Base-by-base conservation (phyloP, 805 yeast genomes). In the Candida odintsovae region DNA sequence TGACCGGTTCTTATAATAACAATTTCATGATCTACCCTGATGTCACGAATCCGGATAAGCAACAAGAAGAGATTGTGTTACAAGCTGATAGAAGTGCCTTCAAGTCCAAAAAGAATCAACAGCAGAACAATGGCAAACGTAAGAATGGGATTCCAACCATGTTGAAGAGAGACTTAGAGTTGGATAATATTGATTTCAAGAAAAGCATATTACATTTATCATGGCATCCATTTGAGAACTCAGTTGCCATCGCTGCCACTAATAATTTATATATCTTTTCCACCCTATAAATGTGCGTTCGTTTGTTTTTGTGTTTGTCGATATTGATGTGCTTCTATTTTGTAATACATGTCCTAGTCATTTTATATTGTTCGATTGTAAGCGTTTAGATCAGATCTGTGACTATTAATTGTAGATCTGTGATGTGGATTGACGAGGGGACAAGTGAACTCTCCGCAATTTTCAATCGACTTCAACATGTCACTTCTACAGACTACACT, bases 61-160 rank as follows among this genome's bases (percentile, higher is more conserved):
- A 51, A 47, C 46, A 43, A 23, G 66, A 67, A 47, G 92, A 88
- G 63, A 83, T 94, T 52, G 80, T 88, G 21, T 77, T 94, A 62
- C 97, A 92, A 68, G 98, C 98, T n/a, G 98, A 94, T 69, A 94
- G 94, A 73, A 82, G 90, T 40, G 97, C 97, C 29, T 90, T 94
- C 73, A 89, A 89, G 67, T 81, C 85, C 45, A 85, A 86, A 67
- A 85, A 83, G 60, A 75, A 49, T 72, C 72, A 43, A 40, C 50
- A 48, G 16, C 52, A 48, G 35, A 54, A 47, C n/a, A 51, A 57
- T 22, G 46, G 44, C 25, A 54, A 57, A 46, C 56, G 64, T 33
- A 59, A 53, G 44, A 59, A 58, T 62, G 76, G 77, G 7, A 54
- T 59, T 10, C 62, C 65, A 35, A 51, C 64, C 13, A 65, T 59